Conservation (phyloP, 2,329 filamentous ascomycete genomes). For the Hypoxylon sp. region DNA sequence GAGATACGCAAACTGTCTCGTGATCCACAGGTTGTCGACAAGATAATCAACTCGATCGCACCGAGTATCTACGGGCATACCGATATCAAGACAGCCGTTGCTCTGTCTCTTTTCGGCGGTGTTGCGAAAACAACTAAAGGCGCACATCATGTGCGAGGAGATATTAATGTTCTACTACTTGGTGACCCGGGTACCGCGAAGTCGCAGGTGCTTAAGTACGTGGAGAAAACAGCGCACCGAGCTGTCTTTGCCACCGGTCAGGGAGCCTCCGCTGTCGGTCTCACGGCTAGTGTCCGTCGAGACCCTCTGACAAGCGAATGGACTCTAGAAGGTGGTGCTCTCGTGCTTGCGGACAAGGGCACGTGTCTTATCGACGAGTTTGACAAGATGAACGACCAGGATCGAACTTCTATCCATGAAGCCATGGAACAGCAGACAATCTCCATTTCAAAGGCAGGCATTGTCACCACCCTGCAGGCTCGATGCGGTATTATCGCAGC, state of each 20-base stretch:
- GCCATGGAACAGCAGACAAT: slow-evolving; percentile 99
- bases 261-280: slow-evolving; percentile 95
- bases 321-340: slow-evolving; percentile 95
- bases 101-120: slow-evolving; percentile 93
- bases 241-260: slow-evolving; percentile 98
- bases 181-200: slow-evolving; percentile 98
- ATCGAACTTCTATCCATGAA: slow-evolving; percentile 98
- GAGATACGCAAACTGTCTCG: slow-evolving; percentile 88
- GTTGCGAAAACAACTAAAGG: slow-evolving; percentile 93
- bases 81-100: slow-evolving; percentile 97
- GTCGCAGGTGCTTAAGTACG: slow-evolving; percentile 96
- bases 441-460: slow-evolving; percentile 98
- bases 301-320: slow-evolving; percentile 97
- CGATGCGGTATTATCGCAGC: slow-evolving; percentile 97
- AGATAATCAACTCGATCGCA: slow-evolving; percentile 92
- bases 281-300: slow-evolving; percentile 95
- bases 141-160: slow-evolving; percentile 90
- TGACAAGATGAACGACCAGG: slow-evolving; percentile 99
- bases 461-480: slow-evolving; percentile 96
- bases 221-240: slow-evolving; percentile 96
- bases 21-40: slow-evolving; percentile 92
- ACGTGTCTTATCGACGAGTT: slow-evolving; percentile 99
- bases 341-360: slow-evolving; percentile 94
- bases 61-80: slow-evolving; percentile 97
- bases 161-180: slow-evolving; percentile 97